These are phyloP conservation scores for Hapsidospora chrysogenum DNA, from an alignment of 495 filamentous ascomycete genomes.

Conservation along the genomic window DNA sequence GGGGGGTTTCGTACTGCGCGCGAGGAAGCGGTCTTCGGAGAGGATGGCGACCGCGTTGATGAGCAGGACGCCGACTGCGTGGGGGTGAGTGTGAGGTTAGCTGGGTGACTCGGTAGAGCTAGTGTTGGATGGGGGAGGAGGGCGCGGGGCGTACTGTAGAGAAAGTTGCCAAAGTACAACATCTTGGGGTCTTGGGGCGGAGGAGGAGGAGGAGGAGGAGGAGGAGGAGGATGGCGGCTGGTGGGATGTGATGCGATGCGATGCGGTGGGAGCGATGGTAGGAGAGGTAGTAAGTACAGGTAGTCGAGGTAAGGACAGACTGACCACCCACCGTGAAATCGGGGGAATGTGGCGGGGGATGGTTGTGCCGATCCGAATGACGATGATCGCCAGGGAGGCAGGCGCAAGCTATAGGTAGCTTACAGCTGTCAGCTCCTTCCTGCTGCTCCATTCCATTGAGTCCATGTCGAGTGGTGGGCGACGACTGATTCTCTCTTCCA, in stretches of 20 bases:
- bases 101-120: neutral
- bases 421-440: too few relatives aligned
- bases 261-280: too few relatives aligned
- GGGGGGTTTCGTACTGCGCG: constrained; percentile 58
- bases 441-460: too few relatives aligned
- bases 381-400: too few relatives aligned
- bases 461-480: too few relatives aligned
- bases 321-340: too few relatives aligned
- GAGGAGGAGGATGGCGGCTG: neutral
- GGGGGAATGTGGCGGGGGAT: constrained; percentile 1
- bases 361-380: constrained; percentile 1
- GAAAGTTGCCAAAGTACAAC: constrained; percentile 20
- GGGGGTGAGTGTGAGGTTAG: neutral
- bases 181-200: neutral
- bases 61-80: constrained; percentile 42
- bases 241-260: neutral
- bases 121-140: too few relatives aligned
- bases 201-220: too few relatives aligned
- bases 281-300: too few relatives aligned
- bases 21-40: constrained; percentile 94
- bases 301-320: too few relatives aligned
- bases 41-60: constrained; percentile 90
- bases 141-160: constrained; percentile 50
- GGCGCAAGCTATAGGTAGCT: too few relatives aligned
- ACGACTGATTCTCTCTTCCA: too few relatives aligned